These are phyloP conservation scores for Rachicladosporium sp. DNA, from an alignment of 2,329 filamentous ascomycete genomes.

Conservation along the genomic window DNA sequence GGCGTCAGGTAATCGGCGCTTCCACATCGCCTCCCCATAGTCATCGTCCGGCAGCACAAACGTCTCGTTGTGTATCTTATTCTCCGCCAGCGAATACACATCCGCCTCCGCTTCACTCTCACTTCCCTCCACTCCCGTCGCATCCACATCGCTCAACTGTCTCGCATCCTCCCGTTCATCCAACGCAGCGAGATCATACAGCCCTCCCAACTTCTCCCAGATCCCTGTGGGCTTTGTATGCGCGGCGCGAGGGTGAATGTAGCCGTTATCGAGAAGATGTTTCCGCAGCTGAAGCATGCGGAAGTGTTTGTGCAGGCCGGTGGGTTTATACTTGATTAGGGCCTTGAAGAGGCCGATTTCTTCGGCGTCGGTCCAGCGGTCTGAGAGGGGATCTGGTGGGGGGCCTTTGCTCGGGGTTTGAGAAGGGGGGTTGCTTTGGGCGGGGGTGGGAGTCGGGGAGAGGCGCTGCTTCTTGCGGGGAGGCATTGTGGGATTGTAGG, in stretches of 20 bases:
- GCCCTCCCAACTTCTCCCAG: slow-evolving; percentile 71
- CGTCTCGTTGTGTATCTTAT: slow-evolving; percentile 27
- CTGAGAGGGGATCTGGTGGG: slow-evolving; percentile 40
- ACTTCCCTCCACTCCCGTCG: too few relatives aligned
- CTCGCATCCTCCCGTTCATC: slow-evolving; percentile 66
- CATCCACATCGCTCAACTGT: slow-evolving; percentile 40
- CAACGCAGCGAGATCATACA: slow-evolving; percentile 76
- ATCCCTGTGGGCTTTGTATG: slow-evolving; percentile 87
- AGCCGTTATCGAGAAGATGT: slow-evolving; percentile 20
- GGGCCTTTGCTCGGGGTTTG: slow-evolving; percentile 31
- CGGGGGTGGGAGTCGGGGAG: slow-evolving; percentile 40
- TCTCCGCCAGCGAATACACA: slow-evolving; percentile 24
- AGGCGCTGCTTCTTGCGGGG: slow-evolving; percentile 56
- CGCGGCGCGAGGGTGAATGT: slow-evolving; percentile 21
- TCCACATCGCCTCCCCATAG: slow-evolving; percentile 30
- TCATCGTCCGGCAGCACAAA: slow-evolving; percentile 32
- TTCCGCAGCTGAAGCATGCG: slow-evolving; percentile 65
- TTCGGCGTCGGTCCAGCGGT: slow-evolving; percentile 92
- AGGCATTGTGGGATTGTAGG: slow-evolving; percentile 40
- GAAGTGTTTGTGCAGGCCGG: slow-evolving; percentile 90
- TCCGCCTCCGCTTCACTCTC: slow-evolving; percentile 26
- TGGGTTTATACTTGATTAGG: slow-evolving; percentile 92
- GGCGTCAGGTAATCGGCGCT: slow-evolving; percentile 18
- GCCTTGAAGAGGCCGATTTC: slow-evolving; percentile 85
- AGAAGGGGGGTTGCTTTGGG: slow-evolving; percentile 30